Conservation (phyloP, 257 asterid genomes). For the Hygrophila difformis region DNA sequence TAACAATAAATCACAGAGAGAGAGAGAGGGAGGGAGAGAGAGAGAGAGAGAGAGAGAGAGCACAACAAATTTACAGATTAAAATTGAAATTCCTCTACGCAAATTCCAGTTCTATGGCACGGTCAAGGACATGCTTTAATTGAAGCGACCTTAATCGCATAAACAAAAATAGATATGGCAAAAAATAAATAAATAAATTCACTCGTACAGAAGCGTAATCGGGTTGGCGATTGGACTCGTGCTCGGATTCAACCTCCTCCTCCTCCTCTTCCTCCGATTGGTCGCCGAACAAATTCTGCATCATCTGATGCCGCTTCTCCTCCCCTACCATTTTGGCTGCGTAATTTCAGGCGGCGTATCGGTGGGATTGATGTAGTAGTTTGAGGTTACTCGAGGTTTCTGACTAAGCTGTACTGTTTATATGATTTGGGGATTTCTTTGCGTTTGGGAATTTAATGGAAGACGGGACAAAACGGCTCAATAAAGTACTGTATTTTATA, state of each 20-base stretch:
- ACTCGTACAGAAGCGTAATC: constrained; percentile 62
- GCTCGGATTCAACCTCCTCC: constrained; percentile 91
- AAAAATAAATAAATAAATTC: no score
- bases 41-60: no score
- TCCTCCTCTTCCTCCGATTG: constrained; percentile 96
- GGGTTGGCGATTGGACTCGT: constrained; percentile 88
- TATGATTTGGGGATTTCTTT: no score
- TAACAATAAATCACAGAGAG: no score
- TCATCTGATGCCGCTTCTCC: constrained; percentile 98
- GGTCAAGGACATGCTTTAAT: background rate
- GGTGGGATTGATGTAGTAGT: background rate
- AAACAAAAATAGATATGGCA: background rate
- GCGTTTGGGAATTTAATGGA: no score
- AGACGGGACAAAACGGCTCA: no score
- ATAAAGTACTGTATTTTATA: no score
- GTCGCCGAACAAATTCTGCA: constrained; percentile 96
- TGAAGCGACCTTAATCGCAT: background rate
- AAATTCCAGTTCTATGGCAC: background rate
- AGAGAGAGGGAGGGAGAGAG: no score
- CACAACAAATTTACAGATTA: no score
- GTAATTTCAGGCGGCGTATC: background rate
- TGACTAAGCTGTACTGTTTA: no score
- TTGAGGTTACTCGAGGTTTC: no score
- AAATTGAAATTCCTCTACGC: background rate
- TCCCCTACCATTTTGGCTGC: constrained; percentile 73